phyloP scores from a whole-genome alignment of 257 asterid species.

The Solanum pennellii region DNA sequence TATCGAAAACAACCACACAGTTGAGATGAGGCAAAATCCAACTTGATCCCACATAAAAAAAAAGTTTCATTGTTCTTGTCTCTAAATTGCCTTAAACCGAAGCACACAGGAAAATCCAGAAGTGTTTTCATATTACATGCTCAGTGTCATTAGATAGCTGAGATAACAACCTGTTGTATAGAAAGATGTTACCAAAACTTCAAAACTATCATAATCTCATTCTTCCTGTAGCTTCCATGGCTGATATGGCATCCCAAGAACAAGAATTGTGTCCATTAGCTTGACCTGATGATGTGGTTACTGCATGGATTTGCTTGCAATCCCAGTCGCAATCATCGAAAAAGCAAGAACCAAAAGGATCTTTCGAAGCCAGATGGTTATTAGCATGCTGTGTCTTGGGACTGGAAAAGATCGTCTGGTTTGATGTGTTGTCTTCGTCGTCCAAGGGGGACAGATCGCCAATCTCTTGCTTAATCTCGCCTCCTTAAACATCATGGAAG shows the following conservation, averaged over 20 bases:
- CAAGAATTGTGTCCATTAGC: conserved; percentile 2
- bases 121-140: not conserved
- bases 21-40: not conserved
- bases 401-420: conserved; percentile 22
- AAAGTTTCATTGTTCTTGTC: not conserved
- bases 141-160: not conserved
- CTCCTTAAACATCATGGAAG: conserved; percentile 14
- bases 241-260: conserved; percentile 6
- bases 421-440: conserved; percentile 10
- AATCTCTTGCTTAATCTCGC: conserved; percentile 18
- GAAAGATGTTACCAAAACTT: not conserved
- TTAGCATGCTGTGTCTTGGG: conserved; percentile 16
- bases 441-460: conserved; percentile 4
- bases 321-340: conserved; percentile 23
- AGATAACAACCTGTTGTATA: not conserved
- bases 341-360: conserved; percentile 25
- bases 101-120: not conserved
- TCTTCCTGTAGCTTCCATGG: not conserved
- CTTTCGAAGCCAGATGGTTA: conserved; percentile 16
- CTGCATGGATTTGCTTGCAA: conserved; percentile 6
- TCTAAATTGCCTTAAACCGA: not conserved
- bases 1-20: not conserved
- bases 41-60: not conserved
- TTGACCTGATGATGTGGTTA: conserved; percentile 15
- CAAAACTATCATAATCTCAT: not conserved